phyloP scores from a whole-genome alignment of 306 rosid genomes.

The Rosa multiflora region DNA sequence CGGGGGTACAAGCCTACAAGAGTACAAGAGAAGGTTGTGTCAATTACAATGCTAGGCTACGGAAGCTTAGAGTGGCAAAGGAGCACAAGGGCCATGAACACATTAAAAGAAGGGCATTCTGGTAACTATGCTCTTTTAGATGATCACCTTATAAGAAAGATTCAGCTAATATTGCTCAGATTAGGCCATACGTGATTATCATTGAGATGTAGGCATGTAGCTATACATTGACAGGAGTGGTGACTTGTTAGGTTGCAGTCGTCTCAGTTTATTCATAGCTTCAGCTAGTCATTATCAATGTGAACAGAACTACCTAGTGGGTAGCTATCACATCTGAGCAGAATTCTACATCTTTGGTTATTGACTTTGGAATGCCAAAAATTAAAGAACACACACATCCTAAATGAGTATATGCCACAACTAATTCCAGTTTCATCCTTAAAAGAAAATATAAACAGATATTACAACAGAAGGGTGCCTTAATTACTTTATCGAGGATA shows the following conservation, averaged over 20 bases:
- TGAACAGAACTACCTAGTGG: not conserved
- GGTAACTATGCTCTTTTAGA: not conserved
- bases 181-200: not conserved
- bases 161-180: not conserved
- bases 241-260: not conserved
- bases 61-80: not conserved
- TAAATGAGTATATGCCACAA: not conserved
- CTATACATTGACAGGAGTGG: not conserved
- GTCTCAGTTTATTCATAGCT: not conserved
- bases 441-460: not conserved
- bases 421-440: not conserved
- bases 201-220: not conserved
- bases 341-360: not conserved
- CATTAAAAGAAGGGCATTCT: not conserved
- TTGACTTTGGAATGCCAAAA: not conserved
- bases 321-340: not conserved
- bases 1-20: too few relatives aligned
- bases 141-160: not conserved
- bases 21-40: not conserved
- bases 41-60: too few relatives aligned
- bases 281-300: not conserved
- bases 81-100: not conserved
- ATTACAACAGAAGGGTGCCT: not conserved
- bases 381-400: not conserved
- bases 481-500: constrained; percentile 6